These are phyloP conservation scores for Meripilus lineatus DNA, from an alignment of 1,284 basidiomycete species.

Conservation along the genomic window DNA sequence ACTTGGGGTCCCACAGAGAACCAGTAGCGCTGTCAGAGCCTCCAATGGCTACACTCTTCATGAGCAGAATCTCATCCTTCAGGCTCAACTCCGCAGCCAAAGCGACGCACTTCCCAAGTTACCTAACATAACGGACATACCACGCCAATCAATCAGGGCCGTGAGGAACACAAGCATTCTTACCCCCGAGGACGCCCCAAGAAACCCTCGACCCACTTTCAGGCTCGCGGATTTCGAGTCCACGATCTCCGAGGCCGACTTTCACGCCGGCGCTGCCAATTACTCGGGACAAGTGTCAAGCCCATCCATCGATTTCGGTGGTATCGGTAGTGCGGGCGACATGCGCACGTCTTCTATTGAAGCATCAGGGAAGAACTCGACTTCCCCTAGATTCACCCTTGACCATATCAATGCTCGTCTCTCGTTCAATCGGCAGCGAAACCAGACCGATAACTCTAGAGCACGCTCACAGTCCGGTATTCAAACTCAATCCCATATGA, in stretches of 20 bases:
- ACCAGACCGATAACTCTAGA: constrained; percentile 23
- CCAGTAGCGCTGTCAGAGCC: constrained; percentile 10
- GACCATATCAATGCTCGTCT: constrained; percentile 14
- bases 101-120: too few relatives aligned
- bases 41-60: constrained; percentile 58
- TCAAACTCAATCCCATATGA: constrained; percentile 18
- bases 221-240: too few relatives aligned
- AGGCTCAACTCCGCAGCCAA: constrained; percentile 41
- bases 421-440: constrained; percentile 20
- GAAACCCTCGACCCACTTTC: too few relatives aligned
- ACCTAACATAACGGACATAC: too few relatives aligned
- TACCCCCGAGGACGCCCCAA: too few relatives aligned
- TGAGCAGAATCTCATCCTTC: constrained; percentile 63
- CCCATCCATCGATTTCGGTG: too few relatives aligned
- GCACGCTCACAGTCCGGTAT: constrained; percentile 11
- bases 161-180: too few relatives aligned
- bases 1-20: background rate
- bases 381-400: too few relatives aligned
- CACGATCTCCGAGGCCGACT: constrained; percentile 36
- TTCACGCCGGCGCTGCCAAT: constrained; percentile 21
- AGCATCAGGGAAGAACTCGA: too few relatives aligned
- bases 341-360: background rate
- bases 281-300: too few relatives aligned
- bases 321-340: background rate
- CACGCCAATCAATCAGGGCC: too few relatives aligned